Percentiles rank a stretch among this genome's conserved stretches.
These are phyloP conservation scores for Yamadazyma spencermartinsiae DNA, from an alignment of 1,139 yeast species.

Conservation along the genomic window DNA sequence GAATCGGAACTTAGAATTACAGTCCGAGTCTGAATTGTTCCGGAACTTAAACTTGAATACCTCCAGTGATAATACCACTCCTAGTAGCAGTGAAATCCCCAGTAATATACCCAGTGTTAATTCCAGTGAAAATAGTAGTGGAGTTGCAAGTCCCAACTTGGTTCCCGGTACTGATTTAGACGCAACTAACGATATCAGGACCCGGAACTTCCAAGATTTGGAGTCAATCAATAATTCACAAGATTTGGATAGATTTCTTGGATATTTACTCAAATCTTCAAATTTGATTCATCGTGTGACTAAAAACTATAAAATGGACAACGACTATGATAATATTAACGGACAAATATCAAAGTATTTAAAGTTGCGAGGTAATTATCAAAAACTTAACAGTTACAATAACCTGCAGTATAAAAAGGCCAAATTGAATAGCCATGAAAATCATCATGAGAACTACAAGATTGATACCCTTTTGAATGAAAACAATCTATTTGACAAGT, in stretches of 20 bases:
- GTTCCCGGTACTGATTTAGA: constrained; percentile 5
- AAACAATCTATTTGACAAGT: constrained; percentile 14
- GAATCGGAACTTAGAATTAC: not conserved
- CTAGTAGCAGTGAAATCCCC: not conserved
- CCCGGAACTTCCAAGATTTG: constrained; percentile 29
- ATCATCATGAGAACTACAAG: not conserved
- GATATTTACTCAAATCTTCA: constrained; percentile 41
- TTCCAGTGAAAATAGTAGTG: constrained; percentile 6
- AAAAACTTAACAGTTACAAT: not conserved
- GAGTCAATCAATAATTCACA: constrained; percentile 43
- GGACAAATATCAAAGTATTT: constrained; percentile 39
- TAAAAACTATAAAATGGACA: constrained; percentile 23
- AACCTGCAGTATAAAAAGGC: constrained; percentile 1
- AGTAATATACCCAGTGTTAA: constrained; percentile 3
- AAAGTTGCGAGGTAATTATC: constrained; percentile 16
- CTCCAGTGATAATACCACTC: not conserved
- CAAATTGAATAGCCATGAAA: not conserved
- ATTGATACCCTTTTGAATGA: constrained; percentile 9
- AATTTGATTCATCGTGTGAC: constrained; percentile 44
- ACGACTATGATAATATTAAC: constrained; percentile 21
- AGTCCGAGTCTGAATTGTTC: constrained; percentile 1
- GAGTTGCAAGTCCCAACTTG: not conserved
- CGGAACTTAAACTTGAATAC: constrained; percentile 3
- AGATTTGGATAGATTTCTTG: constrained; percentile 44
- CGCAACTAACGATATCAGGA: not conserved